Evolutionary conservation across 2,329 filamentous ascomycete genomes (phyloP), one percentile per base, ranked within the genome.

Genomic region (Diaporthe ampelina): DNA sequence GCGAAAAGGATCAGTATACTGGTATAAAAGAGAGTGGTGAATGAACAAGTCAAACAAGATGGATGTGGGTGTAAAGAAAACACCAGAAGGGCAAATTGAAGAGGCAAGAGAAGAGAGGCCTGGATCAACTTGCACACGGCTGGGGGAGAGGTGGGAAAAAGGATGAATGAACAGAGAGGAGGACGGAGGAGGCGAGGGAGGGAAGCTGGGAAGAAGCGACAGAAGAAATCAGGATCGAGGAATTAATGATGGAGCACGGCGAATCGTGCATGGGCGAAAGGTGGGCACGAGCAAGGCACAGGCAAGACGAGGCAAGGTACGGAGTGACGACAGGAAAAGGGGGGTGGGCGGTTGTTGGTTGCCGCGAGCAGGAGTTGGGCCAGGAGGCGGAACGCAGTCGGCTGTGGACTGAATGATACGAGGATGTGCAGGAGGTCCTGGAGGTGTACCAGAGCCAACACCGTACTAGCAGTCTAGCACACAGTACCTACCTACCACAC

Each of bases 11-110:
- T 63, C 50, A 48, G 40, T 43, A 37, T 68, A 61, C 37, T 56
- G n/a, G 52, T 54, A 57, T 75, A 68, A 76, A 76, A 37, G 74
- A 76, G 72, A 43, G 74, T 76, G 74, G 56, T 76, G 74, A 75
- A 75, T 70, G 56, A 72, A 56, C 70, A 73, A 73, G 52, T 40
- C 48, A 73, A 69, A 67, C 70, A 54, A 61, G 57, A 43, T 48
- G 40, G 40, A 45, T 13, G 40, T 6, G 3, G 26, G 32, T 50
- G 45, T 43, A 17, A 57, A 75, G 52, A 75, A n/a, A n/a, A 35
- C 45, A 40, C 65, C 72, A 68, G 70, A 75, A 67, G 57, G 74
- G 40, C 45, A 63, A 52, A 67, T 43, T 74, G 68, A 74, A 63
- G 54, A 72, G 68, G 65, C 56, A 74, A 69, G 65, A 45, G 72